Evolutionary conservation across 768 basidiomycete species (phyloP).

Genomic region (Collybiopsis luxurians): DNA sequence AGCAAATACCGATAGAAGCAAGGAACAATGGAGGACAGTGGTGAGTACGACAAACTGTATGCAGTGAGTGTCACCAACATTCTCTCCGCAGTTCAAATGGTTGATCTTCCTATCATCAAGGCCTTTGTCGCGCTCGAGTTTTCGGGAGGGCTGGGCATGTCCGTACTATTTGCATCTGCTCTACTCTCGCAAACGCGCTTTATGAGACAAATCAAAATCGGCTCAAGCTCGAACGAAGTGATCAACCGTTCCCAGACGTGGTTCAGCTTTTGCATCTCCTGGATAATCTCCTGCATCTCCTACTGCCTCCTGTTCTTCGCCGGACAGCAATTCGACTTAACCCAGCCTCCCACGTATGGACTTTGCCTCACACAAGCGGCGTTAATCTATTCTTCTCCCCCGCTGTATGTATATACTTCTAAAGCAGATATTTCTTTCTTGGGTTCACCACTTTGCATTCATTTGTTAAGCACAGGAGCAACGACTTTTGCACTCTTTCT

Average conservation of each 20-base stretch:
- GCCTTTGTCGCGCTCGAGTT: slow-evolving; percentile 7
- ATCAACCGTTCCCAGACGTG: slow-evolving; percentile 1
- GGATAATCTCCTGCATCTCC: slow-evolving; percentile 10
- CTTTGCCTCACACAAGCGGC: slow-evolving; percentile 9
- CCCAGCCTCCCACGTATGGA: background rate
- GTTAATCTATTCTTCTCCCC: slow-evolving; percentile 7
- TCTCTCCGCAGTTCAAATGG: too few relatives aligned
- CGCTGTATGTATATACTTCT: slow-evolving; percentile 12
- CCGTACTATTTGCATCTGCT: slow-evolving; percentile 4
- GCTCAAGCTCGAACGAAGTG: too few relatives aligned
- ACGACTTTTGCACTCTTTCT: background rate
- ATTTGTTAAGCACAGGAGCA: too few relatives aligned
- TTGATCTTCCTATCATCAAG: too few relatives aligned
- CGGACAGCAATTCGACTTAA: background rate
- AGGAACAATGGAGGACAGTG: too few relatives aligned
- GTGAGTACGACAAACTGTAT: too few relatives aligned
- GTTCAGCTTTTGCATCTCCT: slow-evolving; percentile 10
- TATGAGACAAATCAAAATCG: too few relatives aligned
- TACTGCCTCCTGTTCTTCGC: slow-evolving; percentile 10
- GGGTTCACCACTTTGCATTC: too few relatives aligned
- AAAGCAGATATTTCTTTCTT: too few relatives aligned
- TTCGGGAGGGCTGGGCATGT: slow-evolving; percentile 5
- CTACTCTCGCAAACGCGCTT: too few relatives aligned
- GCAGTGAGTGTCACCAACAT: too few relatives aligned
- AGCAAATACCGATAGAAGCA: too few relatives aligned